These are phyloP conservation scores for Domatiomyces catenatus DNA, from an alignment of 2,329 filamentous ascomycete species.

Conservation along the genomic window DNA sequence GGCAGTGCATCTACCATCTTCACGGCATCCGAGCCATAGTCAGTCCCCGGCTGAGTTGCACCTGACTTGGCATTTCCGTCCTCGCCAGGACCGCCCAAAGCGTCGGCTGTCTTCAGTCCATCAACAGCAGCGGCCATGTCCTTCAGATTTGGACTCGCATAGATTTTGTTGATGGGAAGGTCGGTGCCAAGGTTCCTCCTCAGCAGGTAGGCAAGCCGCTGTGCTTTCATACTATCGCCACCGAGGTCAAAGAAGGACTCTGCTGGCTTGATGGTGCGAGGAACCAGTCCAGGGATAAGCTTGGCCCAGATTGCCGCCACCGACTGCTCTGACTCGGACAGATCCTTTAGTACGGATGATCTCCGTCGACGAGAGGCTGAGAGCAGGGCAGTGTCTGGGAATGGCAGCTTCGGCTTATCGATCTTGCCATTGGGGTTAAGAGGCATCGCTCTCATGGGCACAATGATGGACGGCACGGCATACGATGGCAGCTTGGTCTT, in stretches of 20 bases:
- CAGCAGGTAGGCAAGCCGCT: conserved; percentile 62
- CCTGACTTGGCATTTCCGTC: conserved; percentile 28
- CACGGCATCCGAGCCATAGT: conserved; percentile 37
- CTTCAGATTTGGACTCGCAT: conserved; percentile 48
- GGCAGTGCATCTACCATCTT: conserved; percentile 35
- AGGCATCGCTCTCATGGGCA: conserved; percentile 56
- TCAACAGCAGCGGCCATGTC: conserved; percentile 40
- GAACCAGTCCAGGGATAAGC: conserved; percentile 51
- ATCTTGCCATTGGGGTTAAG: conserved; percentile 80
- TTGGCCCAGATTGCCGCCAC: conserved; percentile 60
- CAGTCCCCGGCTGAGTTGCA: conserved; percentile 25
- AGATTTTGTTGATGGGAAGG: conserved; percentile 51
- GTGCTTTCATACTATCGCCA: conserved; percentile 66
- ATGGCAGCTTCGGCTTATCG: conserved; percentile 63
- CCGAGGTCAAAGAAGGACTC: conserved; percentile 62
- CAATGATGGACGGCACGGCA: conserved; percentile 59
- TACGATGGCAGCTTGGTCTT: conserved; percentile 58
- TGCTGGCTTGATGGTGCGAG: conserved; percentile 50
- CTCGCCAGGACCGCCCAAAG: conserved; percentile 25
- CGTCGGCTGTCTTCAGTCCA: conserved; percentile 20
- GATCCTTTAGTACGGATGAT: conserved; percentile 34
- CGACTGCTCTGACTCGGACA: conserved; percentile 40
- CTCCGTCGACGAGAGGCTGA: conserved; percentile 38
- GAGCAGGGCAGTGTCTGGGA: conserved; percentile 57
- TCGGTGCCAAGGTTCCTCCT: conserved; percentile 48